Evolutionary conservation across 306 rosid genomes (phyloP).

Genomic region (Vicia faba): DNA sequence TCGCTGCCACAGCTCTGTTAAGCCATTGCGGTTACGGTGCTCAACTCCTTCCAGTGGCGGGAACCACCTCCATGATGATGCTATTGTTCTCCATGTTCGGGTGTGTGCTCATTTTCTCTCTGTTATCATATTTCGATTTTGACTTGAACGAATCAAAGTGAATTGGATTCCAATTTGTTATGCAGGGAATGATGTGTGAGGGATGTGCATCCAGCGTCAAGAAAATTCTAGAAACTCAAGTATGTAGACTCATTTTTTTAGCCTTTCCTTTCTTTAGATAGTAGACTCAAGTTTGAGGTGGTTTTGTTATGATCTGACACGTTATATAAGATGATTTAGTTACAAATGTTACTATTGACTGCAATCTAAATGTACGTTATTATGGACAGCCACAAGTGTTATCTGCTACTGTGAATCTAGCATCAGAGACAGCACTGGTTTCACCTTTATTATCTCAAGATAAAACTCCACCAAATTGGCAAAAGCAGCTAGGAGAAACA

Average conservation of each 20-base stretch:
- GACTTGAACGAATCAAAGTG: neutral
- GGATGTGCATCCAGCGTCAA: slow-evolving; percentile 85
- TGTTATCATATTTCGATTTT: neutral
- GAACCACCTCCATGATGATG: neutral
- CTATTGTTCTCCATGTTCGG: slow-evolving; percentile 40
- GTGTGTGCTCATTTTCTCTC: neutral
- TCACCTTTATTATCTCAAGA: slow-evolving; percentile 62
- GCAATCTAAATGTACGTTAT: slow-evolving; percentile 18
- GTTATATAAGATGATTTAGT: too few species aligned
- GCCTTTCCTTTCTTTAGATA: too few species aligned
- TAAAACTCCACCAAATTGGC: slow-evolving; percentile 59
- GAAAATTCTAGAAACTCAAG: slow-evolving; percentile 74
- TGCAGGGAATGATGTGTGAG: slow-evolving; percentile 72
- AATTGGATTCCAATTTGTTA: neutral
- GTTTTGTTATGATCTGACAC: too few species aligned
- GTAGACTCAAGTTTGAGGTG: too few species aligned
- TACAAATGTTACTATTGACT: too few species aligned
- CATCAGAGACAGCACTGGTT: slow-evolving; percentile 74
- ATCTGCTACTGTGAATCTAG: slow-evolving; percentile 80
- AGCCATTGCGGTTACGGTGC: slow-evolving; percentile 18
- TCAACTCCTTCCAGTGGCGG: neutral
- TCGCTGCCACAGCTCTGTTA: neutral
- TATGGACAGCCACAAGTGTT: slow-evolving; percentile 78
- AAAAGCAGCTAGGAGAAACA: slow-evolving; percentile 65
- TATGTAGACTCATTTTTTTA: too few species aligned